phyloP scores from a whole-genome alignment of 169 alveolate genomes.

The Theileria parva region DNA sequence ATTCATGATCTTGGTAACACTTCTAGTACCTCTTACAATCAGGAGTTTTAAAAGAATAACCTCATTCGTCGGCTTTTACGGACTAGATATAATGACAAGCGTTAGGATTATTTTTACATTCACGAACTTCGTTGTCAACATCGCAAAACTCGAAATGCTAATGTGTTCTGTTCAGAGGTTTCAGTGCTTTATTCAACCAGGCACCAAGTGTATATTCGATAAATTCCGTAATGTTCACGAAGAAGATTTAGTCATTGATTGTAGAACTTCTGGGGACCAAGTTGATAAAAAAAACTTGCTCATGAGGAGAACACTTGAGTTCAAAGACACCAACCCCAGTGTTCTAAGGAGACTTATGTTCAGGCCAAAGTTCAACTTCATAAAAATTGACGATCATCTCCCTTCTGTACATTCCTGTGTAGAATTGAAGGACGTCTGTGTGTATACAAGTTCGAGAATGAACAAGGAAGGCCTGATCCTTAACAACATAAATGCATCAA shows the following conservation, averaged over 20 bases:
- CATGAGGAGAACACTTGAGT: not conserved
- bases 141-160: not conserved
- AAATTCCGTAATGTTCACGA: not conserved
- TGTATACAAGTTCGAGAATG: too few relatives aligned
- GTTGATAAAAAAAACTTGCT: not conserved
- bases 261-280: not conserved
- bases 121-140: conserved; percentile 16
- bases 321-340: not conserved
- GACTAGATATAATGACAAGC: not conserved
- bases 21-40: conserved; percentile 8
- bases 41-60: not conserved
- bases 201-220: not conserved
- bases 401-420: too few relatives aligned
- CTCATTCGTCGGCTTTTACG: not conserved
- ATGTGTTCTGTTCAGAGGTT: conserved; percentile 7
- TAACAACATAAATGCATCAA: not conserved
- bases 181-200: not conserved
- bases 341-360: not conserved
- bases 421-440: too few relatives aligned
- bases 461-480: too few relatives aligned
- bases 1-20: conserved; percentile 4
- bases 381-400: not conserved
- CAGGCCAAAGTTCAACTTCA: not conserved
- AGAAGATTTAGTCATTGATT: not conserved
- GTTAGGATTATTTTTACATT: conserved; percentile 1